Evolutionary conservation across 2,329 filamentous ascomycete species (phyloP), one percentile per base, ranked within the genome.

Genomic region (Phyllosticta paracitricarpa): DNA sequence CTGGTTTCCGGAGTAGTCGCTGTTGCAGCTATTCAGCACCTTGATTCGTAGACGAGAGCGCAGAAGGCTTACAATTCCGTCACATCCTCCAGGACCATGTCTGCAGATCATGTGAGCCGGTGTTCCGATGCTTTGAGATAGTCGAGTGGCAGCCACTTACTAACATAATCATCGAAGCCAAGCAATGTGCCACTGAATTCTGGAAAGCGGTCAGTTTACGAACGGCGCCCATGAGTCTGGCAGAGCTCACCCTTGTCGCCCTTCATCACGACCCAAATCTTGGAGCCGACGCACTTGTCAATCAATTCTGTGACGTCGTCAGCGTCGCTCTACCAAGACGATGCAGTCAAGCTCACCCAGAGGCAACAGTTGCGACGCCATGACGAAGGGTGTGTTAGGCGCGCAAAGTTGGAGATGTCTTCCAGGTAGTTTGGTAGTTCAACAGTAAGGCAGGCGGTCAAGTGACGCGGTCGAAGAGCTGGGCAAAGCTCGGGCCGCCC

Each of bases 201-300:
- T 97, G 72, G 54, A 62, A 30, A 33, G 24, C 17, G 59, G 35
- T 61, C 56, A 61, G 59, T 61, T 48, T 22, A 57, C 19, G n/a
- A 40, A 28, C 17, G 28, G 10, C 3, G 24, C 24, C 54, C 51
- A 53, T 14, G 28, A 56, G 22, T 51, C 28, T 28, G 48, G 66
- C 51, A 66, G 40, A 51, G 51, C 62, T 64, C 77, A 96, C 94
- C 94, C 81, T 97, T 97, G 73, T 97, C 94, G 67, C 92, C 91
- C 78, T 99, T 99, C 94, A 99, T 99, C 70, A 99, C 86, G 65
- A 99, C 92, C 92, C 93, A 97, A 75, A 99, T 97, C 70, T 88
- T 89, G 60, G 92, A 97, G 64, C 94, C 94, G 66, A 99, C 92
- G 74, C 94, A 99, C 78, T 97, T 97, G 81, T 99, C 94, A 76